Evolutionary conservation across 306 rosid species (phyloP).

Genomic region (Rosa chinensis): DNA sequence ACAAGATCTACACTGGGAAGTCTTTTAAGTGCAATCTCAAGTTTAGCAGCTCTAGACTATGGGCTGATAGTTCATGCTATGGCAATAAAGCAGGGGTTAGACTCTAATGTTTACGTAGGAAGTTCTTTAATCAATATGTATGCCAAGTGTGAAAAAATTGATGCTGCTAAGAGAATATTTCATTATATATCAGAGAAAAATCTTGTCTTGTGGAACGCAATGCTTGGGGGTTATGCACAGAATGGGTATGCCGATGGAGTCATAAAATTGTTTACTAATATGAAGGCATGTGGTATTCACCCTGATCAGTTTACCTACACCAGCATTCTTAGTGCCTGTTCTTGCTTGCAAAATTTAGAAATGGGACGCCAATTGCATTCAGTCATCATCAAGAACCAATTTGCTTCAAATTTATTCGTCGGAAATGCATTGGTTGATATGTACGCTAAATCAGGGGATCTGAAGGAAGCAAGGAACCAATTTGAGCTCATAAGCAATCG

Average conservation of each 20-base stretch:
- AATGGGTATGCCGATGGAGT: constrained; percentile 50
- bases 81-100: constrained; percentile 68
- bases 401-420: constrained; percentile 51
- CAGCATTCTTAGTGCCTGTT: constrained; percentile 73
- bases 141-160: constrained; percentile 54
- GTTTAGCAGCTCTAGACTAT: constrained; percentile 38
- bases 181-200: constrained; percentile 50
- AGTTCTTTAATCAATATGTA: constrained; percentile 91
- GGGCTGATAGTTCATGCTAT: constrained; percentile 68
- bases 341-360: constrained; percentile 44
- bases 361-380: constrained; percentile 69
- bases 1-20: constrained; percentile 88
- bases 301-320: constrained; percentile 82
- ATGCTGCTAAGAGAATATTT: constrained; percentile 55
- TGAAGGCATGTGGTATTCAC: constrained; percentile 45
- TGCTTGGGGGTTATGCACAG: constrained; percentile 73
- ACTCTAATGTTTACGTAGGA: constrained; percentile 72
- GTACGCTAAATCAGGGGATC: constrained; percentile 77
- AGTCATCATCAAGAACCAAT: constrained; percentile 54
- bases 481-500: constrained; percentile 60
- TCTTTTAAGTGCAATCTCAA: constrained; percentile 69
- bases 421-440: constrained; percentile 77
- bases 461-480: constrained; percentile 64
- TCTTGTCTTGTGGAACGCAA: constrained; percentile 72
- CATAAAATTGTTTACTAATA: constrained; percentile 49